Base-by-base conservation (phyloP, 2,329 filamentous ascomycete species). In the Trichoderma hamatum region DNA sequence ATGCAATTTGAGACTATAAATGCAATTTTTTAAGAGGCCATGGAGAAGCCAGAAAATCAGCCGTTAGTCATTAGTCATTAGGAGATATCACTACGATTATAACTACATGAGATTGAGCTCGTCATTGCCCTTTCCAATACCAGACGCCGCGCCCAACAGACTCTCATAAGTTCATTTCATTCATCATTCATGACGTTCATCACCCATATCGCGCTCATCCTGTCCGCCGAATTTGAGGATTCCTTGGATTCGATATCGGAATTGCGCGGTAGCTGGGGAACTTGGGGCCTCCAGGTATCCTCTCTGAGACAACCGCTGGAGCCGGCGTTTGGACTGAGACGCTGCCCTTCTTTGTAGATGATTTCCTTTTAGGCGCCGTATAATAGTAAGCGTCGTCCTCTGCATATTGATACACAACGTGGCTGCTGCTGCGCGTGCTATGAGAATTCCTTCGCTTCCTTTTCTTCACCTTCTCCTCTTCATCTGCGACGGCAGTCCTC, bases 241-340 rank as follows among this genome's bases (percentile, higher is more conserved):
- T 70, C 26, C 75, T 72, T 16, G 78, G 78, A 39, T 80, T 80
- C 1, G 73, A 69, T 30, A 80, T 78, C 9, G 78, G 78, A 9
- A 78, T 73, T 1, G 78, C 78, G 6, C 72, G 73, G 58, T 80
- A 80, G 0, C 76, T 79, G 1, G 78, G 78, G 60, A 72, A 78
- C 67, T 75, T 76, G 0, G 77, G 77, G 0, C 78, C 78, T 3
- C 78, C 78, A 1, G 78, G 78, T 6, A 80, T 71, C 7, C 73
- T 73, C 63, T 78, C 77, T 16, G 69, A 21, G 32, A 68, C 36
- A 10, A 68, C 69, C 10, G 71, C 68, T 1, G 73, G 76, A 11
- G 71, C 72, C 4, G 76, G 72, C n/a, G 32, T 43, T 19, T 68
- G 63, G 19, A 70, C 34, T 1, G 49, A 21, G 43, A 59, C 32